phyloP scores from a whole-genome alignment of 768 basidiomycete species.

The Xerocomus potaroensis region DNA sequence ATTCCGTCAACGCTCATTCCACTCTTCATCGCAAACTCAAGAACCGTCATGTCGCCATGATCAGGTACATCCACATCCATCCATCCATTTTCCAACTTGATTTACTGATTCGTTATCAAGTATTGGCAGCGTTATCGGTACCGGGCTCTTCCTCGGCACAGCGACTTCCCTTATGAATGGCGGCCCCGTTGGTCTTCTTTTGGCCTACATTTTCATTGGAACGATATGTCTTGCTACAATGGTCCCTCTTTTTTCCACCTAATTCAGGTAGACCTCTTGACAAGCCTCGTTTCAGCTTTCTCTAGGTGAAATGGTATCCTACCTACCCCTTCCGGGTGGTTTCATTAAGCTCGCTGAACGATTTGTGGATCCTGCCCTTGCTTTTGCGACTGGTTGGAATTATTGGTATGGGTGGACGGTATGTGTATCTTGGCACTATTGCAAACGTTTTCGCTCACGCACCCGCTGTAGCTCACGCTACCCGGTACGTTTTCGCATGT shows the following conservation, averaged over 20 bases:
- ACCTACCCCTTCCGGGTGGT: constrained; percentile 42
- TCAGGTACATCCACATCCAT: constrained; percentile 16
- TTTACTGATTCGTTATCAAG: constrained; percentile 3
- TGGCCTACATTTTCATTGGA: constrained; percentile 38
- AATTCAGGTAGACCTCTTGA: background rate
- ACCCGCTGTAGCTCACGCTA: constrained; percentile 19
- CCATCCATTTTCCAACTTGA: no score
- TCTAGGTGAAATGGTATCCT: constrained; percentile 43
- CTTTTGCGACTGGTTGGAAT: constrained; percentile 42
- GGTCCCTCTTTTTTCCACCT: constrained; percentile 21
- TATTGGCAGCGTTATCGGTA: constrained; percentile 41
- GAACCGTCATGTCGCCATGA: constrained; percentile 35
- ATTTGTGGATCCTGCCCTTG: constrained; percentile 44
- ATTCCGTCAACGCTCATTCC: background rate
- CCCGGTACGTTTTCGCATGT: constrained; percentile 15
- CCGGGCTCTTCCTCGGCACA: constrained; percentile 35
- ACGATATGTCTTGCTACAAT: constrained; percentile 37
- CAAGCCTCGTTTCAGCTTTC: constrained; percentile 19
- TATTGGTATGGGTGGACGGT: constrained; percentile 40
- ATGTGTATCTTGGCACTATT: background rate
- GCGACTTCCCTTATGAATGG: constrained; percentile 36
- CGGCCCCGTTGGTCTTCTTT: constrained; percentile 45
- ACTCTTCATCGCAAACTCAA: constrained; percentile 29
- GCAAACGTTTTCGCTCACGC: constrained; percentile 4
- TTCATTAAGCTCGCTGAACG: constrained; percentile 46